Evolutionary conservation across 2,329 filamentous ascomycete genomes (phyloP).

Genomic region (Colletotrichum higginsianum): DNA sequence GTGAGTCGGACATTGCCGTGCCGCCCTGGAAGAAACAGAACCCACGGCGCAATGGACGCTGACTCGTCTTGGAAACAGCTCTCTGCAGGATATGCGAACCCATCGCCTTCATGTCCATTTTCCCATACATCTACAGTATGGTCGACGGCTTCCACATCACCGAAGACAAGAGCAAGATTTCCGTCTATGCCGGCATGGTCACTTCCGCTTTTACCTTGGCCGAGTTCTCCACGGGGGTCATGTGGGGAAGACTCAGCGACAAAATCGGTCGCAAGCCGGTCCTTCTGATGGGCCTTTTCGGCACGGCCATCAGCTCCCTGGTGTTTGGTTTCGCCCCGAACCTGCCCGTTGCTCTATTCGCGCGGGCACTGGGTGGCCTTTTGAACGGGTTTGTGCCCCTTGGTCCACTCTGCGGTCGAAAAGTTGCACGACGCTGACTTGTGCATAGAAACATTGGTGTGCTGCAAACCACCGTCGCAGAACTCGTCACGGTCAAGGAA

Average conservation of each 20-base stretch:
- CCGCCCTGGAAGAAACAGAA: background rate
- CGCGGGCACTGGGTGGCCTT: conserved; percentile 89
- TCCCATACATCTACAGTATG: conserved; percentile 99
- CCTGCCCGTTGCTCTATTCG: conserved; percentile 85
- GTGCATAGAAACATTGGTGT: conserved; percentile 87
- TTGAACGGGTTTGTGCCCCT: conserved; percentile 84
- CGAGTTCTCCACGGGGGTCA: conserved; percentile 91
- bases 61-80: conserved; percentile 65
- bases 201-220: conserved; percentile 97
- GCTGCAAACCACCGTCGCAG: conserved; percentile 93
- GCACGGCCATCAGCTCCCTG: conserved; percentile 93
- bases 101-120: conserved; percentile 99
- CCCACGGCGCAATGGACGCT: background rate
- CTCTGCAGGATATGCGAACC: conserved; percentile 97
- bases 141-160: conserved; percentile 91
- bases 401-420: background rate
- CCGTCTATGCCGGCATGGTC: conserved; percentile 94
- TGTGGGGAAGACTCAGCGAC: conserved; percentile 96
- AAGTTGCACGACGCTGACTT: conserved; percentile 44
- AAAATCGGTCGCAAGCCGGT: conserved; percentile 93
- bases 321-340: conserved; percentile 92
- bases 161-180: conserved; percentile 82
- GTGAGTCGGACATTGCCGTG: conserved; percentile 49
- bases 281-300: conserved; percentile 87
- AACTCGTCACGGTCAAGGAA: conserved; percentile 92